Percentiles rank a stretch among this genome's conserved stretches.
Evolutionary conservation across 1,139 yeast species (phyloP).

Genomic region (Blastobotrys ciferrii): DNA sequence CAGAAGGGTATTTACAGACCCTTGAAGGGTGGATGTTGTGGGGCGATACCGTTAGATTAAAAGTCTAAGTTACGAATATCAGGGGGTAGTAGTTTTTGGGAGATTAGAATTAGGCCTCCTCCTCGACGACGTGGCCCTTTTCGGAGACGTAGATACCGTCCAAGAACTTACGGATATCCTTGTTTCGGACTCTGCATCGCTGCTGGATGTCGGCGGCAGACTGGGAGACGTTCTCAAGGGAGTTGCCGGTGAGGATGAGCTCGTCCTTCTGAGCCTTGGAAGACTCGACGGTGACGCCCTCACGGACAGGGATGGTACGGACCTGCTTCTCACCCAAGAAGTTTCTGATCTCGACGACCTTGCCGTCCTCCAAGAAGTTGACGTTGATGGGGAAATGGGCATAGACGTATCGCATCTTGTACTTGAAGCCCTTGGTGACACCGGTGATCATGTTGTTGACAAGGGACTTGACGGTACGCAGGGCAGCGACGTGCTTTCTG

Average conservation of each 20-base stretch:
- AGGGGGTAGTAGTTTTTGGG: too few species aligned
- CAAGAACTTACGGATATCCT: conserved; percentile 99
- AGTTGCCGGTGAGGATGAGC: conserved; percentile 89
- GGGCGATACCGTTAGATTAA: background rate
- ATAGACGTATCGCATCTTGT: conserved; percentile 99
- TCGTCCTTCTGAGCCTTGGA: conserved; percentile 92
- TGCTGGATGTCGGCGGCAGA: conserved; percentile 98
- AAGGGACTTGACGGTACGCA: conserved; percentile 97
- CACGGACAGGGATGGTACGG: conserved; percentile 78
- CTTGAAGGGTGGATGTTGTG: background rate
- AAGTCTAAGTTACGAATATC: background rate
- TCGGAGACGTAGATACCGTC: conserved; percentile 99
- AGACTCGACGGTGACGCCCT: conserved; percentile 88
- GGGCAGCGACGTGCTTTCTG: conserved; percentile 99
- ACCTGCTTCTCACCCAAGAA: conserved; percentile 98
- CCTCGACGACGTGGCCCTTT: conserved; percentile 82
- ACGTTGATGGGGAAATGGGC: conserved; percentile 99
- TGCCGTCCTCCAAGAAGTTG: conserved; percentile 77
- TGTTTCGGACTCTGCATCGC: conserved; percentile 98
- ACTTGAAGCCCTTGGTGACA: conserved; percentile 98
- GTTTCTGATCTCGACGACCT: conserved; percentile 94
- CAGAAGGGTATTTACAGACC: too few species aligned
- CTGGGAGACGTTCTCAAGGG: conserved; percentile 96
- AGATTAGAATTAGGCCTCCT: conserved; percentile 42
- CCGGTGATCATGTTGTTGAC: conserved; percentile 94